phyloP scores from a whole-genome alignment of 352 stramenopile genomes.

The Globisporangium echinulatum region DNA sequence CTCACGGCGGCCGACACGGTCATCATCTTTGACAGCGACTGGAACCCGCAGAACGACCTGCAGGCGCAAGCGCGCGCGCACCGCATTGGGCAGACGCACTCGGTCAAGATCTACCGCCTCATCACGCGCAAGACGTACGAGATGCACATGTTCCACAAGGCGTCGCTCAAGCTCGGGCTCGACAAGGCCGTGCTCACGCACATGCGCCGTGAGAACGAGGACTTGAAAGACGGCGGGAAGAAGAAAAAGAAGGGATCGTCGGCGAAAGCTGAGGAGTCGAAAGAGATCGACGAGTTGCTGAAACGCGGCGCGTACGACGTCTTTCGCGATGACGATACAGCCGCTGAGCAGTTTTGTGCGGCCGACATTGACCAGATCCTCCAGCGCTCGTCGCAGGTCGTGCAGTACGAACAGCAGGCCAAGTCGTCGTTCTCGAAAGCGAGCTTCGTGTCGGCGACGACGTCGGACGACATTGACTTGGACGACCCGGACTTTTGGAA shows the following conservation, averaged over 20 bases:
- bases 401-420: constrained; percentile 82
- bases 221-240: constrained; percentile 39
- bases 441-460: constrained; percentile 88
- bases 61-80: constrained; percentile 90
- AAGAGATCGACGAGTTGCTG: constrained; percentile 89
- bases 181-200: constrained; percentile 90
- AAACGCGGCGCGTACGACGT: constrained; percentile 90
- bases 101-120: constrained; percentile 86
- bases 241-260: constrained; percentile 27
- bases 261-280: constrained; percentile 77
- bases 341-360: constrained; percentile 93
- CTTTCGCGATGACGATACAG: constrained; percentile 88
- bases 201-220: constrained; percentile 86
- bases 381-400: constrained; percentile 75
- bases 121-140: constrained; percentile 92
- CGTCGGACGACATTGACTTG: constrained; percentile 93
- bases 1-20: constrained; percentile 92
- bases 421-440: constrained; percentile 90
- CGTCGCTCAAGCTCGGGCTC: constrained; percentile 89
- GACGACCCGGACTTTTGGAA: constrained; percentile 99
- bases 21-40: constrained; percentile 98
- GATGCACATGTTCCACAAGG: constrained; percentile 93
- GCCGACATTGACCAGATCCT: constrained; percentile 98
- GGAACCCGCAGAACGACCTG: constrained; percentile 97
- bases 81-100: constrained; percentile 89